Conservation (phyloP, 441 rosid species). For the Aquilaria agallochum region DNA sequence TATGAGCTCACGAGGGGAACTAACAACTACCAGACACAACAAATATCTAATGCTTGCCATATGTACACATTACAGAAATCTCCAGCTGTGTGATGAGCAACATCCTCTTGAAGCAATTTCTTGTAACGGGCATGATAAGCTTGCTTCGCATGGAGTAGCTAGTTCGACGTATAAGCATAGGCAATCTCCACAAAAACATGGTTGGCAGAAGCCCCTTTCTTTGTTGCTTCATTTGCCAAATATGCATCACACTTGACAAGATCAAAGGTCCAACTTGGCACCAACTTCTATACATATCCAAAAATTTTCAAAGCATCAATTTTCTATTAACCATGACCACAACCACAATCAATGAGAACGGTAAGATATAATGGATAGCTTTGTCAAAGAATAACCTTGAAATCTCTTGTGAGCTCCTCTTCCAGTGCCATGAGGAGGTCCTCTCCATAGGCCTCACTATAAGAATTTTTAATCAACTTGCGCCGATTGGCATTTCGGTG, state of each 20-base stretch:
- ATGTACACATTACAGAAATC: constrained; percentile 63
- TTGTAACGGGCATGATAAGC: constrained; percentile 77
- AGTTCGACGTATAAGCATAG: not conserved
- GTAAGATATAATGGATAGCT: not conserved
- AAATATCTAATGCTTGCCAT: too few relatives aligned
- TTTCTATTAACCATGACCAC: not conserved
- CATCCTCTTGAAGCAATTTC: constrained; percentile 87
- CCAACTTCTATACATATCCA: constrained; percentile 32
- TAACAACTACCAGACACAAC: constrained; percentile 43
- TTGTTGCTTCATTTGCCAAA: constrained; percentile 67
- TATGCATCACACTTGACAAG: constrained; percentile 67
- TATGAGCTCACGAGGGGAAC: constrained; percentile 62
- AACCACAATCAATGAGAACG: too few relatives aligned
- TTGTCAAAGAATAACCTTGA: constrained; percentile 45
- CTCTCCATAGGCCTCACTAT: constrained; percentile 56
- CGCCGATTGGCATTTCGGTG: constrained; percentile 72
- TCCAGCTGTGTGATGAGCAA: constrained; percentile 63
- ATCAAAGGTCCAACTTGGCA: constrained; percentile 62
- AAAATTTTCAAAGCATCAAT: not conserved
- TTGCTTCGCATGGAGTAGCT: constrained; percentile 53
- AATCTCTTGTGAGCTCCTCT: constrained; percentile 67
- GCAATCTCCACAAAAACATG: too few relatives aligned
- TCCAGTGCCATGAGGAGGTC: constrained; percentile 76
- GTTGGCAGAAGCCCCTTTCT: constrained; percentile 71
- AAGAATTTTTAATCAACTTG: constrained; percentile 47